Evolutionary conservation across 257 asterid species (phyloP).

Genomic region (Fraxinus cuspidata): DNA sequence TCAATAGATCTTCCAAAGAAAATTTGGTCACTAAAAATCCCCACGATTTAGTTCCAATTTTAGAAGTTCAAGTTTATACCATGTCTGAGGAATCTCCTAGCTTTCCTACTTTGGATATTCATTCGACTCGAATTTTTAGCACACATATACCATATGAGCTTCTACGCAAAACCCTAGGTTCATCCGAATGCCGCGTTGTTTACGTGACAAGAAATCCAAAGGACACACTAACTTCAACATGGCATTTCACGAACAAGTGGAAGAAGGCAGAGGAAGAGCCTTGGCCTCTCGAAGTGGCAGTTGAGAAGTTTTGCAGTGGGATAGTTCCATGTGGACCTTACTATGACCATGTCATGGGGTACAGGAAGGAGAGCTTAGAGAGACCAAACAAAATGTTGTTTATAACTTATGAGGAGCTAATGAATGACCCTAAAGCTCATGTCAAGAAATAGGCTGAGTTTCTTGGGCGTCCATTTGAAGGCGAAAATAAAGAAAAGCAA

Average conservation of each 20-base stretch:
- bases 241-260: slow-evolving; percentile 26
- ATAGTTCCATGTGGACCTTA: slow-evolving; percentile 20
- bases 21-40: slow-evolving; percentile 9
- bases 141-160: slow-evolving; percentile 15
- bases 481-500: slow-evolving; percentile 26
- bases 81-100: background rate
- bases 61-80: slow-evolving; percentile 10
- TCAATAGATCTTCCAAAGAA: background rate
- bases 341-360: slow-evolving; percentile 24
- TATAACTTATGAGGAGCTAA: slow-evolving; percentile 45
- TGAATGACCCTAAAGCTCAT: slow-evolving; percentile 31
- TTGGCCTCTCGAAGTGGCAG: slow-evolving; percentile 16
- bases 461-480: slow-evolving; percentile 41
- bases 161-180: background rate
- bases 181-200: slow-evolving; percentile 14
- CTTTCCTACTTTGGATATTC: background rate
- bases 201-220: slow-evolving; percentile 25
- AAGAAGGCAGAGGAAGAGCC: slow-evolving; percentile 15
- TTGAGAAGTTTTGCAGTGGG: slow-evolving; percentile 20
- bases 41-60: slow-evolving; percentile 22
- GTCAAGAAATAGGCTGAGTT: slow-evolving; percentile 41
- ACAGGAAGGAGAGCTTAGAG: slow-evolving; percentile 17
- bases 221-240: slow-evolving; percentile 19
- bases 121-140: slow-evolving; percentile 13
- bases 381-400: slow-evolving; percentile 32